Evolutionary conservation across 768 basidiomycete genomes (phyloP).

Genomic region (Boletus rex-veris): DNA sequence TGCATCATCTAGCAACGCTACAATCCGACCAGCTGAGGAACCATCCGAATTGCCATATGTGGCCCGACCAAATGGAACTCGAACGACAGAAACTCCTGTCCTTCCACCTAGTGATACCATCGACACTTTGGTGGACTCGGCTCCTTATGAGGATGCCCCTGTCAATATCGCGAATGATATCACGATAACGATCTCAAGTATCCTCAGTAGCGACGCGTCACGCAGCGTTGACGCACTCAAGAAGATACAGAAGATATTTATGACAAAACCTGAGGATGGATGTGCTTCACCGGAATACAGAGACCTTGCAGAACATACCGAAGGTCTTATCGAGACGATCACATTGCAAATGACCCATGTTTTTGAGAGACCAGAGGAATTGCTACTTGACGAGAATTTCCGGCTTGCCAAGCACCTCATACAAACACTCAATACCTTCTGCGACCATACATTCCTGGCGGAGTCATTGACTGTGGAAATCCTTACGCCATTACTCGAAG

Average conservation of each 20-base stretch:
- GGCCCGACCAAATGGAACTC: slow-evolving; percentile 16
- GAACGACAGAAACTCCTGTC: slow-evolving; percentile 10
- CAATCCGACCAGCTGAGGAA: slow-evolving; percentile 24
- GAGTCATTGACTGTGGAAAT: slow-evolving; percentile 84
- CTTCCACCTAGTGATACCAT: slow-evolving; percentile 22
- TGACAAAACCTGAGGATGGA: slow-evolving; percentile 70
- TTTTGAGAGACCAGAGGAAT: slow-evolving; percentile 77
- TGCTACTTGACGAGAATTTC: slow-evolving; percentile 77
- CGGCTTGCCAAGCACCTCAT: slow-evolving; percentile 96
- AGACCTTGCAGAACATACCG: slow-evolving; percentile 73
- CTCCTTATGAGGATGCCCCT: slow-evolving; percentile 23
- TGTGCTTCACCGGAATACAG: slow-evolving; percentile 66
- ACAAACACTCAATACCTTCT: slow-evolving; percentile 92
- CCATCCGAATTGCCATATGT: slow-evolving; percentile 31
- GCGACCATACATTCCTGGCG: slow-evolving; percentile 84
- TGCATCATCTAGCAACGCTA: slow-evolving; percentile 21
- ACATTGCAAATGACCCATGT: slow-evolving; percentile 89
- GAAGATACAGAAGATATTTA: slow-evolving; percentile 83
- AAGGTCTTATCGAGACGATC: slow-evolving; percentile 87
- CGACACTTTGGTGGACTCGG: slow-evolving; percentile 35
- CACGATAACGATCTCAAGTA: slow-evolving; percentile 80
- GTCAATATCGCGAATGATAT: slow-evolving; percentile 50
- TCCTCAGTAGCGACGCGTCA: slow-evolving; percentile 80
- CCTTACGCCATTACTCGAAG: slow-evolving; percentile 83
- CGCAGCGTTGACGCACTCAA: slow-evolving; percentile 93